Evolutionary conservation across 1,139 yeast genomes (phyloP), one percentile per base, ranked within the genome.

Genomic region (Nadsonia commutata): DNA sequence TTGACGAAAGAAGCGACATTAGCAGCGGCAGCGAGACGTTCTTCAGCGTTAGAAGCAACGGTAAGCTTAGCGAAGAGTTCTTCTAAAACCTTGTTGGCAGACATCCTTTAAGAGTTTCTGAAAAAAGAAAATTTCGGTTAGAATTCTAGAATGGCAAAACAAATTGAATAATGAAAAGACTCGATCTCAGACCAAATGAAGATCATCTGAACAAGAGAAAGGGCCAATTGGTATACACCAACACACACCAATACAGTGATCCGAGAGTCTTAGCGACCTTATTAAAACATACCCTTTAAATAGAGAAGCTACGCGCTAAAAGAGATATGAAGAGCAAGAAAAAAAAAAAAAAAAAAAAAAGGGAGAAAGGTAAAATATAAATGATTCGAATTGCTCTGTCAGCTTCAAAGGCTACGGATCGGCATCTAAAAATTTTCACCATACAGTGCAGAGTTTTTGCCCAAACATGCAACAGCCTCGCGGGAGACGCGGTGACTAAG

Each of bases 1-100:
- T 88, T 90, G 70, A 90, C 76, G 74, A 90, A 88, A 51, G 94
- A 78, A 55, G 97, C 78, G 62, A 90, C 83, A 66, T 84, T 85
- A 60, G 81, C 66, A 64, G 96, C 93, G 64, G 94, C 93, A 63
- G 76, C 80, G 52, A 76, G 79, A 68, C 88, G 78, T 65, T 79
- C 80, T 60, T 85, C 95, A 39, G 57, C 60, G 46, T 77, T 66
- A 55, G 80, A 64, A 60, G 97, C 95, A 66, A 90, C 84, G 67
- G 90, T 71, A 65, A 90, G 77, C 74, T 85, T 84, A 70, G 81
- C 74, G 72, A 90, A 84, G 65, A 90, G 82, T 73, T 90, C 95
- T 67, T 81, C 74, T 69, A 90, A 82, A 68, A 88, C 95, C 72
- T 86, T 54, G 51, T 58, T 55, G 48, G 60, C 54, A 45, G 54